Evolutionary conservation across 2,329 filamentous ascomycete species (phyloP), one percentile per base, ranked within the genome.

Genomic region (Alternaria gansuensis): DNA sequence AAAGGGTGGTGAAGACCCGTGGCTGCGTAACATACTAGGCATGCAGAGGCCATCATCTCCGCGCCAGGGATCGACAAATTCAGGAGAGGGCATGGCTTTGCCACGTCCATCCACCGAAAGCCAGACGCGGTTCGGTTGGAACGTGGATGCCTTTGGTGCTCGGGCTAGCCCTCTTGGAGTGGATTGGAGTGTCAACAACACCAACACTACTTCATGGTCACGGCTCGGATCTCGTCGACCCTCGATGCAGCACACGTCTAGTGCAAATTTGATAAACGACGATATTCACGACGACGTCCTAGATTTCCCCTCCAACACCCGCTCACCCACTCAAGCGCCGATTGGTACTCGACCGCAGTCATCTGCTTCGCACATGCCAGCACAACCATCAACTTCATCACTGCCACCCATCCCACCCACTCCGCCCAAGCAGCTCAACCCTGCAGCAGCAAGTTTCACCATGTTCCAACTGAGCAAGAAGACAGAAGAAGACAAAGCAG

Each of bases 391-490:
- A 10, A 45, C 50, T 72, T 51, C 58, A 14, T 57, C 59, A 4
- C 39, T 66, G 36, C 61, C 78, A 23, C 60, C 53, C 4, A 51
- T 70, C 66, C 79, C 51, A 72, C 82, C 39, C 81, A 88, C 78
- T 69, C 87, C 45, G 84, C 75, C 75, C 0, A 77, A 73, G 10
- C 68, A 85, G 67, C 83, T 98, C 28, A 98, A 99, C 70, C 95
- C 95, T 7, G 87, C 91, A 6, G 95, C 94, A 0, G 93, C 93
- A 8, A 91, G 90, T 0, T 98, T 98, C 75, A 94, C 90, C 63
- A 66, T 69, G 56, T 67, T 69, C 28, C 52, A 57, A 14, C 44
- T 71, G 1, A 67, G 70, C 3, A 72, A 72, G 46, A 73, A 75
- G 59, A 73, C 68, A 14, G 71, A 74, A 10, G 74, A 75, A 41